Conservation (phyloP, 192 early-diverging fungal species). For the Coemansia sp. region DNA sequence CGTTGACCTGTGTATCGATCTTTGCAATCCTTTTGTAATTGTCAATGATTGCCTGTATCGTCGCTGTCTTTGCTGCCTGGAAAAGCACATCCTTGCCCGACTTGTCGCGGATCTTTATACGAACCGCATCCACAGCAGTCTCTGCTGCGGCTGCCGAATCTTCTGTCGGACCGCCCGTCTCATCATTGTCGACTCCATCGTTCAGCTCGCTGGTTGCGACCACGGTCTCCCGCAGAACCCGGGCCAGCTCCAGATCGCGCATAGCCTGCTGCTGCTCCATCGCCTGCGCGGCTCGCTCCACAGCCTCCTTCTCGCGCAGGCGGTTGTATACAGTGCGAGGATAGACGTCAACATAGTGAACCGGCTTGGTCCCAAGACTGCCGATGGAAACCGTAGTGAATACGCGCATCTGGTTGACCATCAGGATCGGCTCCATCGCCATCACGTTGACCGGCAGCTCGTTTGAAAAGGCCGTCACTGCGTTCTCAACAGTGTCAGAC, state of each 20-base stretch:
- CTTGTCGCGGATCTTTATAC: constrained; percentile 43
- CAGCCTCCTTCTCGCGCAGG: constrained; percentile 18
- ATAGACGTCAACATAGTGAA: constrained; percentile 33
- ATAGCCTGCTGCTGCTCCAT: constrained; percentile 32
- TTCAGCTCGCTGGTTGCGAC: not conserved
- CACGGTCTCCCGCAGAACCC: constrained; percentile 10
- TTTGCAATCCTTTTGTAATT: constrained; percentile 50
- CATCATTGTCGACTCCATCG: not conserved
- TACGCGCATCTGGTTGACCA: constrained; percentile 29
- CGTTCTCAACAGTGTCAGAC: constrained; percentile 21
- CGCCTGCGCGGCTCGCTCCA: constrained; percentile 21
- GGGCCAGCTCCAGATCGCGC: constrained; percentile 32
- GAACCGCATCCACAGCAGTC: constrained; percentile 14
- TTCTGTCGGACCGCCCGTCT: not conserved
- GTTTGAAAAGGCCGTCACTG: constrained; percentile 31
- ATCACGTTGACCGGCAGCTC: constrained; percentile 28
- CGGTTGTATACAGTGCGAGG: constrained; percentile 43
- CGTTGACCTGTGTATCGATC: constrained; percentile 8
- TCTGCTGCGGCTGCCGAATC: not conserved
- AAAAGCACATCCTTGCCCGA: constrained; percentile 35
- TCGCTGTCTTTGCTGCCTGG: constrained; percentile 40
- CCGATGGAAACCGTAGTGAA: constrained; percentile 32
- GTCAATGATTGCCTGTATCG: constrained; percentile 45
- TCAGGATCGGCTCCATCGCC: constrained; percentile 39
- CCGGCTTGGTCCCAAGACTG: constrained; percentile 31